phyloP scores from a whole-genome alignment of 345 rosid species.

The Erucastrum elatum region DNA sequence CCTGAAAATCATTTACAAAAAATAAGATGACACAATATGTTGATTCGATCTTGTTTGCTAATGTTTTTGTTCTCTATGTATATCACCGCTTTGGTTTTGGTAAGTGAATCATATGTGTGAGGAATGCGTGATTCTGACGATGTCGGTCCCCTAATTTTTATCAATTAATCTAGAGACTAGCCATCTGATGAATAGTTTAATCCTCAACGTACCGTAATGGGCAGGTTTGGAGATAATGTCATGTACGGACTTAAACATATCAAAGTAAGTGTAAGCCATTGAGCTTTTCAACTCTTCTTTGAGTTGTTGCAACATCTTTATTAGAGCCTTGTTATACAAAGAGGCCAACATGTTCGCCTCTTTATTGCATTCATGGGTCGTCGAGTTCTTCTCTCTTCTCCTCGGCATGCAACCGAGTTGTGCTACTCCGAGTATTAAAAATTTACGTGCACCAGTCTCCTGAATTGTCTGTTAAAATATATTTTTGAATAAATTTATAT shows the following conservation, averaged over 20 bases:
- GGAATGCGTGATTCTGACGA: not conserved
- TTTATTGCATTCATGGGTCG: slow-evolving; percentile 44
- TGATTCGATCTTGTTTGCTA: not conserved
- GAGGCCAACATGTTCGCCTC: slow-evolving; percentile 34
- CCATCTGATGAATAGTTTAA: not conserved
- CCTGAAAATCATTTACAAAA: slow-evolving; percentile 42
- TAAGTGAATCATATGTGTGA: not conserved
- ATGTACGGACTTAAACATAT: slow-evolving; percentile 40
- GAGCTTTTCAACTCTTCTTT: slow-evolving; percentile 39
- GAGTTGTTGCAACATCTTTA: slow-evolving; percentile 38
- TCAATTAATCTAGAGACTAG: not conserved
- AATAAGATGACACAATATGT: not conserved
- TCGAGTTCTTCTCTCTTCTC: slow-evolving; percentile 44
- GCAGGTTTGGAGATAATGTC: slow-evolving; percentile 46
- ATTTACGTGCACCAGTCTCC: slow-evolving; percentile 47
- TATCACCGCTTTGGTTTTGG: not conserved
- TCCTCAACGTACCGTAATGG: slow-evolving; percentile 41
- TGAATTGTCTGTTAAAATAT: slow-evolving; percentile 42
- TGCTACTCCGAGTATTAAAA: slow-evolving; percentile 46
- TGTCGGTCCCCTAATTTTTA: not conserved
- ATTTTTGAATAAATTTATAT: not conserved
- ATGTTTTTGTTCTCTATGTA: not conserved
- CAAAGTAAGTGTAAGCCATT: slow-evolving; percentile 51
- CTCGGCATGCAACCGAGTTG: slow-evolving; percentile 60
- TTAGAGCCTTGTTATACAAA: slow-evolving; percentile 46